phyloP scores from a whole-genome alignment of 345 rosid genomes.

The Adansonia digitata region DNA sequence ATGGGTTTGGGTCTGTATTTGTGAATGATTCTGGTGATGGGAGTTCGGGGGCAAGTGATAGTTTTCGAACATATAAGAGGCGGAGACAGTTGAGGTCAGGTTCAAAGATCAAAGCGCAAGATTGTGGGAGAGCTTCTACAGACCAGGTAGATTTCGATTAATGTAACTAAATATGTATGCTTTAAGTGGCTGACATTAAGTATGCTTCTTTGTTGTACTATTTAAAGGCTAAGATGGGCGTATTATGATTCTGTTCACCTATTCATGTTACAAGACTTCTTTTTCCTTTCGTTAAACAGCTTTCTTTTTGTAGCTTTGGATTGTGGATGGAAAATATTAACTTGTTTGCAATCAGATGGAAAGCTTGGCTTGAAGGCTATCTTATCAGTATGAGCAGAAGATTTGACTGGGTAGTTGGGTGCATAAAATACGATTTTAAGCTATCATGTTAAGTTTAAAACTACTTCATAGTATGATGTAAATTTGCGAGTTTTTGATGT shows the following conservation, averaged over 20 bases:
- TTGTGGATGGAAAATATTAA: neutral
- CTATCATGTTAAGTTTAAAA: neutral
- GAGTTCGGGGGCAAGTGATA: constrained; percentile 36
- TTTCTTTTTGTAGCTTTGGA: neutral
- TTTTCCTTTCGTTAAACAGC: neutral
- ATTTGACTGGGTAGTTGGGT: neutral
- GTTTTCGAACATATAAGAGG: constrained; percentile 69
- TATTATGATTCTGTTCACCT: neutral
- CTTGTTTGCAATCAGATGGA: neutral
- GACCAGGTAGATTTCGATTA: constrained; percentile 39
- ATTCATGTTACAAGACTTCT: neutral
- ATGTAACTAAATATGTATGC: neutral
- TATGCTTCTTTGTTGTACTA: neutral
- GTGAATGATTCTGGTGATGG: constrained; percentile 34
- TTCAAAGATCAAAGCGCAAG: constrained; percentile 34
- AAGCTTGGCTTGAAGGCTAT: neutral
- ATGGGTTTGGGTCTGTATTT: constrained; percentile 30
- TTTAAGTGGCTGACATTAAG: neutral
- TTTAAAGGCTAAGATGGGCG: constrained; percentile 2
- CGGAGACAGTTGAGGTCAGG: constrained; percentile 38
- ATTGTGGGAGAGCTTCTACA: constrained; percentile 31
- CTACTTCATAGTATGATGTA: neutral
- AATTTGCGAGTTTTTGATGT: neutral
- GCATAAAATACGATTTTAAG: neutral
- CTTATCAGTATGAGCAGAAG: neutral